Evolutionary conservation across 345 rosid genomes (phyloP).

Genomic region (Citrus sp.): DNA sequence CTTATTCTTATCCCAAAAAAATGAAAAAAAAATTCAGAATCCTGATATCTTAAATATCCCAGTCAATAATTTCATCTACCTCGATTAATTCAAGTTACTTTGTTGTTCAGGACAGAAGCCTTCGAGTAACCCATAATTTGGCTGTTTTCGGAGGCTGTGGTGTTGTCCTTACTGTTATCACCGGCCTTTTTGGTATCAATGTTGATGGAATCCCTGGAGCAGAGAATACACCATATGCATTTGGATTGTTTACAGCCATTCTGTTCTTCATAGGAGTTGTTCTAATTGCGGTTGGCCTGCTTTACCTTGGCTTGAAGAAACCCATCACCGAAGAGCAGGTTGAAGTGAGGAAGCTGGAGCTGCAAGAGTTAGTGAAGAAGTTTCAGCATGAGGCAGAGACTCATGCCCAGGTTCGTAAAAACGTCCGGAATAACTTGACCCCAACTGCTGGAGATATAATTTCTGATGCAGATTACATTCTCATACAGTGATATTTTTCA

Average conservation of each 20-base stretch:
- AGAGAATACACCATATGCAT: constrained; percentile 74
- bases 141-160: constrained; percentile 96
- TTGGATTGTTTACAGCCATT: constrained; percentile 64
- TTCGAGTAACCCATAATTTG: constrained; percentile 84
- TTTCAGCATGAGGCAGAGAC: constrained; percentile 98
- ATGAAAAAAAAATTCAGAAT: not conserved
- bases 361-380: constrained; percentile 77
- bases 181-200: constrained; percentile 93
- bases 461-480: constrained; percentile 41
- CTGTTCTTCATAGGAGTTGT: constrained; percentile 47
- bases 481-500: constrained; percentile 43
- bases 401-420: constrained; percentile 74
- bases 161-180: constrained; percentile 67
- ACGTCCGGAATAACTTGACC: constrained; percentile 49
- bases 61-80: not conserved
- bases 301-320: constrained; percentile 72
- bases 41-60: not conserved
- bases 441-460: constrained; percentile 75
- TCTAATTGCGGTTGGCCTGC: constrained; percentile 60
- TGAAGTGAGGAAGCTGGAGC: constrained; percentile 68
- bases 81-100: not conserved
- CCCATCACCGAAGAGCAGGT: constrained; percentile 69
- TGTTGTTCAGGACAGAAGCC: constrained; percentile 67
- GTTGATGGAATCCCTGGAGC: constrained; percentile 98
- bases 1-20: too few species aligned